These are phyloP conservation scores for Stipa capillata DNA, from an alignment of 176 grass and related monocot species.

Conservation along the genomic window DNA sequence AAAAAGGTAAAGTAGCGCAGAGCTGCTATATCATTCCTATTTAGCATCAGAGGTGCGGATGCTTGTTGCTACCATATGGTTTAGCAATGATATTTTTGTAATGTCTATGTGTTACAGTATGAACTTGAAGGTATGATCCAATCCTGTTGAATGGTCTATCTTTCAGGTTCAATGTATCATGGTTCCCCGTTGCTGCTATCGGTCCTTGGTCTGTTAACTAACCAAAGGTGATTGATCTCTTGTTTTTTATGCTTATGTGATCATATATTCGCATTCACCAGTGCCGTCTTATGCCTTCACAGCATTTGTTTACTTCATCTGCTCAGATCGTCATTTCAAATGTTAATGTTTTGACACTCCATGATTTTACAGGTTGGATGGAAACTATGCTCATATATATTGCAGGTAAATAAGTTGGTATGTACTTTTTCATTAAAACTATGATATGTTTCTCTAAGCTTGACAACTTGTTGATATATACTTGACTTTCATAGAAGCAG, in stretches of 20 bases:
- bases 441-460: neutral
- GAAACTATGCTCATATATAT: constrained; percentile 44
- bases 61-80: neutral
- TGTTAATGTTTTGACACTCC: constrained; percentile 6
- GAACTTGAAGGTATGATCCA: neutral
- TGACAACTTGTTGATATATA: neutral
- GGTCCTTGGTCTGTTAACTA: constrained; percentile 72
- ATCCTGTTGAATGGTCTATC: constrained; percentile 1
- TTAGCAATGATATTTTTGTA: neutral
- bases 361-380: constrained; percentile 49
- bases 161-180: constrained; percentile 98
- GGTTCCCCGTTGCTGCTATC: constrained; percentile 82
- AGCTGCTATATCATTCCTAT: neutral
- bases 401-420: too few species aligned
- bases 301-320: neutral
- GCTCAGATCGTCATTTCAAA: neutral
- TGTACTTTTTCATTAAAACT: neutral
- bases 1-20: neutral
- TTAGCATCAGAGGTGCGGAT: neutral
- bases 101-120: neutral
- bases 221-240: constrained; percentile 40
- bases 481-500: neutral
- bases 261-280: neutral
- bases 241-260: neutral
- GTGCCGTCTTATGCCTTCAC: neutral